A percentile compares a stretch with the other conserved stretches of the same genome.
These are phyloP conservation scores for Neurospora pannonica DNA, from an alignment of 495 filamentous ascomycete genomes.

Conservation along the genomic window DNA sequence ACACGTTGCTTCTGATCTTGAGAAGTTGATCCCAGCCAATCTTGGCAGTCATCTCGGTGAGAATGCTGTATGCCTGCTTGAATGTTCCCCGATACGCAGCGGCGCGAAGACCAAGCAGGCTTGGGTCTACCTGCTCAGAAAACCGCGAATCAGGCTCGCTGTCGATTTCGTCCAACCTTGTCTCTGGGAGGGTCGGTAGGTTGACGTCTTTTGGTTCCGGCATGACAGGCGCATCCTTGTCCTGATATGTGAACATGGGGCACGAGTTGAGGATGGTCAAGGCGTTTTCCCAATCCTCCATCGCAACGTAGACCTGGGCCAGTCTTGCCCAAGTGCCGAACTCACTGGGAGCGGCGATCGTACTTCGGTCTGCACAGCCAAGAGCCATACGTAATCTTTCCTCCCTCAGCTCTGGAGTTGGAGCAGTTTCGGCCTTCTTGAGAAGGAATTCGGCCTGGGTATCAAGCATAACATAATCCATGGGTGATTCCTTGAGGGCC, in stretches of 20 bases:
- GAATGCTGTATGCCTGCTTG: slow-evolving; percentile 81
- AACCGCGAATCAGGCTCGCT: slow-evolving; percentile 72
- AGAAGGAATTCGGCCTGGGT: slow-evolving; percentile 89
- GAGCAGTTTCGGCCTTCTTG: slow-evolving; percentile 57
- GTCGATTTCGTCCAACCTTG: slow-evolving; percentile 91
- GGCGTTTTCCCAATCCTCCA: slow-evolving; percentile 91
- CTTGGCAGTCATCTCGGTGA: slow-evolving; percentile 88
- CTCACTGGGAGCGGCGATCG: slow-evolving; percentile 89
- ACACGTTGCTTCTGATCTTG: slow-evolving; percentile 87
- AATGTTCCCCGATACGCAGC: slow-evolving; percentile 89
- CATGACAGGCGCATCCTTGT: slow-evolving; percentile 91
- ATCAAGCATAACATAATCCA: slow-evolving; percentile 93
- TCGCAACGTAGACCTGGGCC: slow-evolving; percentile 80
- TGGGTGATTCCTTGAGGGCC: slow-evolving; percentile 78
- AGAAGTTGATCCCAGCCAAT: slow-evolving; percentile 97
- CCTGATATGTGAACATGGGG: slow-evolving; percentile 99
- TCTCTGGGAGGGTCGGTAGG: slow-evolving; percentile 79
- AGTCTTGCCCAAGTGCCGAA: slow-evolving; percentile 94
- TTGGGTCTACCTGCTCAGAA: slow-evolving; percentile 77
- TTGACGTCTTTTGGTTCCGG: slow-evolving; percentile 79
- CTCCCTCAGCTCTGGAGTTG: slow-evolving; percentile 38
- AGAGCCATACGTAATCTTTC: slow-evolving; percentile 68
- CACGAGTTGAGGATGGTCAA: slow-evolving; percentile 96
- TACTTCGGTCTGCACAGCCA: slow-evolving; percentile 86
- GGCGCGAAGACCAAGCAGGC: slow-evolving; percentile 76